phyloP scores from a whole-genome alignment of 2,329 filamentous ascomycete genomes.

The Colletotrichum australisinense region DNA sequence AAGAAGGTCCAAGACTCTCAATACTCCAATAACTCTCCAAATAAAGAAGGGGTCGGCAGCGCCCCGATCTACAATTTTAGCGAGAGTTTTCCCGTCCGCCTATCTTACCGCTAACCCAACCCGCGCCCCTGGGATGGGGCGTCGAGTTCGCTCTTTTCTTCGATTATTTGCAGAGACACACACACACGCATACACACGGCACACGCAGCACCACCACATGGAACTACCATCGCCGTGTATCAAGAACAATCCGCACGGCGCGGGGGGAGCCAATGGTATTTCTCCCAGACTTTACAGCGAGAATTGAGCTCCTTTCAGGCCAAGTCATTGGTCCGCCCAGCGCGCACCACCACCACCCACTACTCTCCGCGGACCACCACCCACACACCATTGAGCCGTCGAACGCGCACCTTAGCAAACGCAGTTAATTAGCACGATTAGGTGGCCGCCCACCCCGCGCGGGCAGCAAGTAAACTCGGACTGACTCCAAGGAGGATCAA shows the following conservation, averaged over 20 bases:
- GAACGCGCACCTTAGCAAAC: too few species aligned
- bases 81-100: background rate
- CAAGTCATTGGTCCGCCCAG: conserved; percentile 22
- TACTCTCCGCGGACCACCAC: background rate
- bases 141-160: background rate
- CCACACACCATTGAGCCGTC: background rate
- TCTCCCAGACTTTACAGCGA: conserved; percentile 31
- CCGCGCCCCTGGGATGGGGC: background rate
- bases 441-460: background rate
- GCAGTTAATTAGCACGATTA: too few species aligned
- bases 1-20: background rate
- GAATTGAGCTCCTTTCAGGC: conserved; percentile 28
- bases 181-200: too few species aligned
- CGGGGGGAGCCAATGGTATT: background rate
- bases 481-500: background rate
- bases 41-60: background rate
- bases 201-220: too few species aligned
- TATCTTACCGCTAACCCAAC: background rate
- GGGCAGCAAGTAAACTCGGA: background rate
- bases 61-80: background rate
- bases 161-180: background rate
- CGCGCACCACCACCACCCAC: background rate
- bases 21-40: background rate
- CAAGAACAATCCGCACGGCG: too few species aligned
- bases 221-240: too few species aligned